Evolutionary conservation across 805 yeast genomes (phyloP).

Genomic region (Wickerhamiella sergipiensis): DNA sequence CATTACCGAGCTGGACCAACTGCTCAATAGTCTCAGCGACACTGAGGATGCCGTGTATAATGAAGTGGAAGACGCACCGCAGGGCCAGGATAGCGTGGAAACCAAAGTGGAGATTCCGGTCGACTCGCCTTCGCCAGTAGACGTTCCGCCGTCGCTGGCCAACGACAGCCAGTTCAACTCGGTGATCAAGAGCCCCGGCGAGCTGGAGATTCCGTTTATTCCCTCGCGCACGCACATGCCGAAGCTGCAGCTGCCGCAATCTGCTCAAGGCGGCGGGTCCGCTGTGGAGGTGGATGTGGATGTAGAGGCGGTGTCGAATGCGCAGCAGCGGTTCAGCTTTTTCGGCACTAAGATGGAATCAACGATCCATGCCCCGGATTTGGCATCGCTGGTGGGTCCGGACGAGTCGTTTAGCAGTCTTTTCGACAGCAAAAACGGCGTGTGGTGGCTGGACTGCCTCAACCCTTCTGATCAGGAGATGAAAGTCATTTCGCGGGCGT

Average conservation of each 20-base stretch:
- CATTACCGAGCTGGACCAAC: constrained; percentile 60
- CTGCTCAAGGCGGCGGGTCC: neutral
- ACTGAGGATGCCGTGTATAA: constrained; percentile 20
- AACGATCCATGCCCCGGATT: constrained; percentile 79
- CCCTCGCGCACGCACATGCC: constrained; percentile 3
- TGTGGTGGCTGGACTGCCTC: constrained; percentile 94
- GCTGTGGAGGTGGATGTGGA: neutral
- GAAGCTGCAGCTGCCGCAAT: constrained; percentile 3
- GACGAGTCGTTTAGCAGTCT: constrained; percentile 54
- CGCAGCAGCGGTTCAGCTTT: constrained; percentile 73
- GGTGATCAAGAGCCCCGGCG: constrained; percentile 6
- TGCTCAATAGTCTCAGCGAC: constrained; percentile 13
- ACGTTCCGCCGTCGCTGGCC: neutral
- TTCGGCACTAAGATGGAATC: constrained; percentile 73
- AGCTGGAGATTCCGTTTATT: constrained; percentile 5
- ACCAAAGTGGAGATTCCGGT: constrained; percentile 3
- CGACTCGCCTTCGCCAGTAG: neutral
- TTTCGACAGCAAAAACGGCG: constrained; percentile 56
- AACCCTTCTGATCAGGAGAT: constrained; percentile 93
- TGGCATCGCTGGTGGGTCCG: constrained; percentile 51
- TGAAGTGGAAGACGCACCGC: constrained; percentile 53
- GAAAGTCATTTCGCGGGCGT: constrained; percentile 82
- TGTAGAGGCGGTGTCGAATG: constrained; percentile 7
- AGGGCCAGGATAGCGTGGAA: constrained; percentile 4
- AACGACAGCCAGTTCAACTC: neutral